Percentiles rank a stretch among this genome's conserved stretches.
Evolutionary conservation across 805 yeast genomes (phyloP).

Genomic region (Metschnikowia colocasiae): DNA sequence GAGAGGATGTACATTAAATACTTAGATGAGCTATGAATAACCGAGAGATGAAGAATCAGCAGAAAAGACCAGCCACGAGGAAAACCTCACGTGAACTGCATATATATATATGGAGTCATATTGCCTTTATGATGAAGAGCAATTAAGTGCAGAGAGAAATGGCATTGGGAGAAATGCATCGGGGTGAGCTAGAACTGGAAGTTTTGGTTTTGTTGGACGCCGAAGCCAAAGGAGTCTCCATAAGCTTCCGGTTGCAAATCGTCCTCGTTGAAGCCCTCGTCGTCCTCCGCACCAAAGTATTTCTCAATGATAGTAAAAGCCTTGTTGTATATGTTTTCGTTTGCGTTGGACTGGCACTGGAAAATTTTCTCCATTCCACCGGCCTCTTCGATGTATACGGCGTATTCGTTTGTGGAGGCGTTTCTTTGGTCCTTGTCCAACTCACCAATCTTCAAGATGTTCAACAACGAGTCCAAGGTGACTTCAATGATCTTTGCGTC

Average conservation of each 20-base stretch:
- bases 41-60: not conserved
- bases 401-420: conserved; percentile 73
- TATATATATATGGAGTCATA: not conserved
- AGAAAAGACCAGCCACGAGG: not conserved
- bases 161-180: not conserved
- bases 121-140: not conserved
- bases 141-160: not conserved
- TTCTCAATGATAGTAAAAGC: conserved; percentile 87
- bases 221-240: conserved; percentile 87
- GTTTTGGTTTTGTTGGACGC: conserved; percentile 60
- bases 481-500: conserved; percentile 93
- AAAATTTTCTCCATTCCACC: conserved; percentile 97
- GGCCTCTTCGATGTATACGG: conserved; percentile 92
- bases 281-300: conserved; percentile 83
- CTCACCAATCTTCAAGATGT: conserved; percentile 92
- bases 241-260: conserved; percentile 72
- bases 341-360: conserved; percentile 86
- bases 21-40: conserved; percentile 1
- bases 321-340: conserved; percentile 88
- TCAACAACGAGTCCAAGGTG: conserved; percentile 91
- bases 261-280: conserved; percentile 60
- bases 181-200: conserved; percentile 27
- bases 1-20: not conserved
- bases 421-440: conserved; percentile 78
- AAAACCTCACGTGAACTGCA: not conserved